Evolutionary conservation across 371 early-diverging fungal species (phyloP), one percentile per base, ranked within the genome.

Genomic region (Mortierella polycephala): DNA sequence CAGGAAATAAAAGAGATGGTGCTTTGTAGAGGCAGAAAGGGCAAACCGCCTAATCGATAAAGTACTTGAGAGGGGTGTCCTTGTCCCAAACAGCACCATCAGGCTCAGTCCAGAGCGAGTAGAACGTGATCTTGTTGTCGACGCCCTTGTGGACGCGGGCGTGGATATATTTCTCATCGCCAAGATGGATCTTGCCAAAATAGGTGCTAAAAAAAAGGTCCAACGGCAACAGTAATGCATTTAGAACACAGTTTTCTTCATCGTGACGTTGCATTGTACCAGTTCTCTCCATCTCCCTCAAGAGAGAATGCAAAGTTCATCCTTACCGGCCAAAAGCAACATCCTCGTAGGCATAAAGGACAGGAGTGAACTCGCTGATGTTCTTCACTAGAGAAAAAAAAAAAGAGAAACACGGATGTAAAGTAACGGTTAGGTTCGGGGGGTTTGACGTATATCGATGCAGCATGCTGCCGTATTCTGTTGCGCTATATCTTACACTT

Each of bases 81-180:
- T 69, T 68, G n/a, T 85, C 76, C 86, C 88, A 87, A 72, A 87
- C 80, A 57, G 88, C 85, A 55, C 81, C 81, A 40, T 86, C 84
- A 18, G 83, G 85, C 14, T 83, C 82, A 53, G 84, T 83, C 60
- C 66, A 67, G 41, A 87, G 75, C 21, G 84, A 83, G 64, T 87
- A 83, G 55, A 83, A 86, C 4, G 74, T 61, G 57, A 86, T 67
- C 0, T 75, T 42, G 37, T 80, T 81, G 10, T 83, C 71, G 57
- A 66, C 60, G 37, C 63, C 61, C 73, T 85, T 85, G 73, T 85
- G 85, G 52, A 80, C 82, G 68, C 85, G 82, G 53, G 77, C 86
- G 63, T 85, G 87, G 50, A 87, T 75, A 47, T 71, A 87, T 62
- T 85, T 85, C 30, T 62, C 83, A 41, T 84, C 84, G 18, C 84